Evolutionary conservation across 345 rosid genomes (phyloP), one percentile per base, ranked within the genome.

Genomic region (Geranium rotundifolium): DNA sequence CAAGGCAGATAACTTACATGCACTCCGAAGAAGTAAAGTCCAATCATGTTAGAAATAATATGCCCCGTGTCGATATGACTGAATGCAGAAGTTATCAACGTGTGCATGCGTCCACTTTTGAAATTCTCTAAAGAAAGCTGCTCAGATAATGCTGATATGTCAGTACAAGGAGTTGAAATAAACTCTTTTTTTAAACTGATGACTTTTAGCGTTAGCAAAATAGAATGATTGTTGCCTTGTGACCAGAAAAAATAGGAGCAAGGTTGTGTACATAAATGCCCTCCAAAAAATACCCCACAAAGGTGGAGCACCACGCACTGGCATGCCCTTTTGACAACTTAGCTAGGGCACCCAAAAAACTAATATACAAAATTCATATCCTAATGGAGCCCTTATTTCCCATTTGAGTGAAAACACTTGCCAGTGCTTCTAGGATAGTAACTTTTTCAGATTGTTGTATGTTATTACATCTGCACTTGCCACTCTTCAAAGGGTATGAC

Each of bases 111-210:
- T 20, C 95, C 91, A 62, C 73, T 75, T 69, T 57, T 77, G 69
- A 90, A 17, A 63, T 93, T 86, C 63, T 93, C 95, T 65, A 92
- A 56, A 9, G 97, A 93, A 63, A 89, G 76, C 99, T 93, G 90
- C 73, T 3, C 78, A 69, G 14, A 31, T 31, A 70, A 72, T 62
- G 73, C 60, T 55, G 73, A 56, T 57, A 63, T 56, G 50, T 63
- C 63, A 77, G 71, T 27, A 58, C 16, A 61, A 71, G 15, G 41
- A 29, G 15, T 37, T 4, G 19, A 39, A 63, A 17, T 41, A 19
- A 63, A 41, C 65, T 9, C 15, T 2, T 3, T 20, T 10, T n/a
- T 31, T 56, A 62, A 46, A 13, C 55, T 60, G 12, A 12, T 0
- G 15, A 10, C 23, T 16, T 56, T 62, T 5, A 66, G 49, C 7